Percentiles rank a stretch among this genome's conserved stretches.
phyloP scores from a whole-genome alignment of 306 rosid genomes.

The Ceratonia siliqua region DNA sequence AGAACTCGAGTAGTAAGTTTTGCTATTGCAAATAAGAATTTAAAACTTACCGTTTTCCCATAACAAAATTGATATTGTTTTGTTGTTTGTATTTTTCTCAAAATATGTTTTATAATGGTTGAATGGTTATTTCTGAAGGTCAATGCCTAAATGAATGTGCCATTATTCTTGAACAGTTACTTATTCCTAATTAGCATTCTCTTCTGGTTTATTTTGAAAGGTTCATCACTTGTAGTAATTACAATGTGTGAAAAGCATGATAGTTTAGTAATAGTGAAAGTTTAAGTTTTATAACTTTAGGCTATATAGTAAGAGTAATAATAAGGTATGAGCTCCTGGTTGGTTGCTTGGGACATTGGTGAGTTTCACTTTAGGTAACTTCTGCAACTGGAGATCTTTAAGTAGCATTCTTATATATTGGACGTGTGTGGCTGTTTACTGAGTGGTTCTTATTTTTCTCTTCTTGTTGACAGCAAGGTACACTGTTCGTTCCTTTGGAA shows the following conservation, averaged over 20 bases:
- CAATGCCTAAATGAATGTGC: neutral
- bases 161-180: neutral
- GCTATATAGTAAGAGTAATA: neutral
- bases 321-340: neutral
- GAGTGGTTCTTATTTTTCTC: neutral
- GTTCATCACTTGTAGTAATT: neutral
- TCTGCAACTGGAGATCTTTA: neutral
- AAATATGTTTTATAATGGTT: neutral
- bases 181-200: neutral
- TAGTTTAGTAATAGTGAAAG: neutral
- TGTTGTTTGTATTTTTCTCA: neutral
- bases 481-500: slow-evolving; percentile 79
- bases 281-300: neutral
- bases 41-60: neutral
- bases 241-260: neutral
- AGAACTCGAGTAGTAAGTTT: neutral
- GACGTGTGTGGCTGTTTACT: neutral
- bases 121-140: neutral
- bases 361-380: neutral
- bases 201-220: neutral
- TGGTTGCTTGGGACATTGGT: neutral
- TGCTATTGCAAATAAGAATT: neutral
- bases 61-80: neutral
- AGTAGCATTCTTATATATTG: neutral
- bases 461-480: slow-evolving; percentile 57